These are phyloP conservation scores for Monosporascus cannonballus DNA, from an alignment of 2,329 filamentous ascomycete genomes.

Conservation along the genomic window DNA sequence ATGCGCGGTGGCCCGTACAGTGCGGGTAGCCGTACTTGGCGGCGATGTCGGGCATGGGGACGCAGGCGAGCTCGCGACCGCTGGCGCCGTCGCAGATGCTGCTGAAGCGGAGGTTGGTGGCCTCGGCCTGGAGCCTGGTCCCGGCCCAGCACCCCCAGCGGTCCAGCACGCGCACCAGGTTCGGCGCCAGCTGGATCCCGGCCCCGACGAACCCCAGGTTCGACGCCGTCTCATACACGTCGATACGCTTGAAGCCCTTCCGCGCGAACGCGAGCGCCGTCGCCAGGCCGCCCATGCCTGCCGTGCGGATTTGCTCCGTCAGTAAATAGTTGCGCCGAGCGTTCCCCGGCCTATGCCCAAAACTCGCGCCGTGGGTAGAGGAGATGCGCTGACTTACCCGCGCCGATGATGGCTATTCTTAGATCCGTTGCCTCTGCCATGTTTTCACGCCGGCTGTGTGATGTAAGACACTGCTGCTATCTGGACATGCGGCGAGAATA, in stretches of 20 bases:
- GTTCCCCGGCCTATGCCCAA: neutral
- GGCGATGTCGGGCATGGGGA: slow-evolving; percentile 62
- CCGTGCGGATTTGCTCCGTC: neutral
- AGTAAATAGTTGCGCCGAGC: neutral
- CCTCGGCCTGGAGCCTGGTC: slow-evolving; percentile 58
- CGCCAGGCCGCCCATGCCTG: slow-evolving; percentile 74
- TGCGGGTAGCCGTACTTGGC: slow-evolving; percentile 68
- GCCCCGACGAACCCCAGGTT: slow-evolving; percentile 77
- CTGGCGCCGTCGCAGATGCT: slow-evolving; percentile 70
- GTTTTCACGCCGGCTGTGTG: neutral
- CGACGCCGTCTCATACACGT: slow-evolving; percentile 68
- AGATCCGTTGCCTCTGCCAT: slow-evolving; percentile 29
- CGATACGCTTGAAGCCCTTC: slow-evolving; percentile 67
- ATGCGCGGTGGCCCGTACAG: slow-evolving; percentile 73
- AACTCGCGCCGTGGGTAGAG: neutral
- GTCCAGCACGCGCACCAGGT: slow-evolving; percentile 72
- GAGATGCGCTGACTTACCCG: slow-evolving; percentile 31
- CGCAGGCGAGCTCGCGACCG: slow-evolving; percentile 63
- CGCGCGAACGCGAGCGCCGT: slow-evolving; percentile 67
- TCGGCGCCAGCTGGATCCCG: slow-evolving; percentile 78
- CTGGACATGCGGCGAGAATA: neutral
- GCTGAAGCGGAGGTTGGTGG: slow-evolving; percentile 63
- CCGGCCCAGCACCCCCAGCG: slow-evolving; percentile 62
- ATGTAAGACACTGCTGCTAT: neutral
- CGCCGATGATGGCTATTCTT: slow-evolving; percentile 40